phyloP scores from a whole-genome alignment of 257 asterid species.

The Paraleonurus japonicus region DNA sequence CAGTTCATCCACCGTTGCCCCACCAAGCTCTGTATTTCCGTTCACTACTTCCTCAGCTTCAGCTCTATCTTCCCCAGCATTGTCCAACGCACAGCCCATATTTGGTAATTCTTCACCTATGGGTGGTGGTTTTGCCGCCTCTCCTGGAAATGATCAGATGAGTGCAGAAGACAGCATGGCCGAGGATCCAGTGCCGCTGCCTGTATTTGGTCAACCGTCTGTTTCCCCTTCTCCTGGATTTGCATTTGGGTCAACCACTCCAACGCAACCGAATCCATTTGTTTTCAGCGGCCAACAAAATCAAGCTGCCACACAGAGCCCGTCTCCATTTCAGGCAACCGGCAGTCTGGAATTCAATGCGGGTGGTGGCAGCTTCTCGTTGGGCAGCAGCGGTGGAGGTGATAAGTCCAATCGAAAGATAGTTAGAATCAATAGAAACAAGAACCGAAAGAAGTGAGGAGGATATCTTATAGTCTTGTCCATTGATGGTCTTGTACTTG shows the following conservation, averaged over 20 bases:
- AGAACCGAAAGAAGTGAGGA: constrained; percentile 56
- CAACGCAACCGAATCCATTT: constrained; percentile 45
- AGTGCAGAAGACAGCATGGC: constrained; percentile 87
- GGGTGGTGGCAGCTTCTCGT: constrained; percentile 79
- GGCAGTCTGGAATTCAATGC: constrained; percentile 52
- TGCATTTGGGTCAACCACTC: constrained; percentile 46
- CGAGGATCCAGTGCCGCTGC: constrained; percentile 72
- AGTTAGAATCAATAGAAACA: constrained; percentile 44
- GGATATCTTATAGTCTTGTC: not conserved
- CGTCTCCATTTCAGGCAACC: constrained; percentile 51
- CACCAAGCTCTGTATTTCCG: constrained; percentile 40
- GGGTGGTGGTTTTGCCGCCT: constrained; percentile 37
- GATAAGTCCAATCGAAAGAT: constrained; percentile 61
- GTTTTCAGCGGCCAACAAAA: constrained; percentile 61
- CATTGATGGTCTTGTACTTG: not conserved
- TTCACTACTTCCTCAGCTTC: constrained; percentile 40
- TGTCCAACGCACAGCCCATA: constrained; percentile 20
- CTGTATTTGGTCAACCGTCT: constrained; percentile 58
- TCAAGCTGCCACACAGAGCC: constrained; percentile 45
- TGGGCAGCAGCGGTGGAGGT: constrained; percentile 66
- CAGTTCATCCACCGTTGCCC: constrained; percentile 35
- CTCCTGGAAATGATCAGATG: constrained; percentile 67
- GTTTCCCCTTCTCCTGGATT: constrained; percentile 41
- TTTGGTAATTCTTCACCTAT: constrained; percentile 33
- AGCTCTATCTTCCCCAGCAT: constrained; percentile 30